These are phyloP conservation scores for Botrytis galanthina DNA, from an alignment of 2,329 filamentous ascomycete genomes.

Conservation along the genomic window DNA sequence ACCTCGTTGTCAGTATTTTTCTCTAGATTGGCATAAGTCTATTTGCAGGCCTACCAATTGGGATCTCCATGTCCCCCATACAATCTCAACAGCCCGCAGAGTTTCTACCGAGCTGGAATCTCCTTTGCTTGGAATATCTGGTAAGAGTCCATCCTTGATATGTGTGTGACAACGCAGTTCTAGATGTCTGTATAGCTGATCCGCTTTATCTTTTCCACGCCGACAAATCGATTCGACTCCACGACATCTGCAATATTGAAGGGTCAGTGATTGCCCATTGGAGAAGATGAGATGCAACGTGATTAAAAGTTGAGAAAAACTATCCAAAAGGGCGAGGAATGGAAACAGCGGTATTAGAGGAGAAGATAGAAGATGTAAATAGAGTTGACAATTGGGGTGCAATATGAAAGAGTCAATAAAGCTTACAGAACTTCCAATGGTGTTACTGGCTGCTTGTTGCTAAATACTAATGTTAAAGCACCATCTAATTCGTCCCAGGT, in stretches of 20 bases:
- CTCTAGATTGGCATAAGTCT: not conserved
- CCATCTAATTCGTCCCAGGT: slow-evolving; percentile 71
- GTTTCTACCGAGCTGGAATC: slow-evolving; percentile 59
- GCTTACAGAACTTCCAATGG: slow-evolving; percentile 73
- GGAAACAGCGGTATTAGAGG: not conserved
- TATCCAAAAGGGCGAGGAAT: not conserved
- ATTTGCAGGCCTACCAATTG: slow-evolving; percentile 61
- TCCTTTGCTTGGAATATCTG: slow-evolving; percentile 48
- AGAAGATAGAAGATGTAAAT: not conserved
- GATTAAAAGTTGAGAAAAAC: not conserved
- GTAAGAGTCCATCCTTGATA: slow-evolving; percentile 60
- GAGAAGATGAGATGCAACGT: not conserved
- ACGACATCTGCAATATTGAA: slow-evolving; percentile 53
- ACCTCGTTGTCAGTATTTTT: slow-evolving; percentile 20
- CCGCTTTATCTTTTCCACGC: slow-evolving; percentile 60
- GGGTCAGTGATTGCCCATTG: not conserved
- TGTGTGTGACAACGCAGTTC: slow-evolving; percentile 65
- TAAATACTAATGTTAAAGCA: slow-evolving; percentile 73
- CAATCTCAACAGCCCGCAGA: slow-evolving; percentile 52
- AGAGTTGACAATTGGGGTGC: not conserved
- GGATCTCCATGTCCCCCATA: slow-evolving; percentile 76
- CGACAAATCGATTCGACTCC: slow-evolving; percentile 90
- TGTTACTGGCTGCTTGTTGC: slow-evolving; percentile 56
- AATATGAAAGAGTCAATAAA: not conserved
- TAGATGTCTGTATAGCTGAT: slow-evolving; percentile 65